A percentile compares a stretch with the other conserved stretches of the same genome.
Conservation (phyloP, 1,284 basidiomycete genomes). For the Microbotryomycetes sp. region DNA sequence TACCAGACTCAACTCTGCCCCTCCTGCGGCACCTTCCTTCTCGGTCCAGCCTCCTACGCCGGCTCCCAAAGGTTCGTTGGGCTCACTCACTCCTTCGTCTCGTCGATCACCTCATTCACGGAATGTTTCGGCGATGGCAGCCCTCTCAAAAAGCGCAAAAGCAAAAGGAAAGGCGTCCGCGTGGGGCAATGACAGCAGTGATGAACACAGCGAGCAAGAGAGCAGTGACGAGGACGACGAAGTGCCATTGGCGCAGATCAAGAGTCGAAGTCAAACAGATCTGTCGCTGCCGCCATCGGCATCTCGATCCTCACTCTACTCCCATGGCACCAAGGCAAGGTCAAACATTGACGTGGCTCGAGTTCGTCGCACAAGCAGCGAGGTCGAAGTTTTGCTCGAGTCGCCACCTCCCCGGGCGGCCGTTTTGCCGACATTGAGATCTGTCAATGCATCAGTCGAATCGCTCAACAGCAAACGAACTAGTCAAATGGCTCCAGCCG, state of each 20-base stretch:
- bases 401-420: neutral
- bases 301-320: neutral
- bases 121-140: neutral
- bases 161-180: conserved; percentile 3
- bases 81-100: neutral
- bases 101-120: neutral
- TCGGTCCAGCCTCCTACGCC: conserved; percentile 28
- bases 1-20: neutral
- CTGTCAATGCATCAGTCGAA: neutral
- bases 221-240: conserved; percentile 22
- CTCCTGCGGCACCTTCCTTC: conserved; percentile 9
- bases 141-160: too few species aligned
- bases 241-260: conserved; percentile 22
- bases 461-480: neutral
- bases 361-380: neutral
- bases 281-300: neutral
- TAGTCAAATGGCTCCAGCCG: neutral
- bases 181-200: conserved; percentile 22
- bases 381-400: conserved; percentile 13
- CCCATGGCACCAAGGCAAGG: neutral
- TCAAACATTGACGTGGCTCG: neutral
- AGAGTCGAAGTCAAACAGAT: conserved; percentile 16
- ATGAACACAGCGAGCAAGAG: conserved; percentile 14
- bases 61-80: neutral
- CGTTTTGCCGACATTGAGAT: neutral